These are phyloP conservation scores for Lecanicillium sp. DNA, from an alignment of 2,329 filamentous ascomycete species.

Conservation along the genomic window DNA sequence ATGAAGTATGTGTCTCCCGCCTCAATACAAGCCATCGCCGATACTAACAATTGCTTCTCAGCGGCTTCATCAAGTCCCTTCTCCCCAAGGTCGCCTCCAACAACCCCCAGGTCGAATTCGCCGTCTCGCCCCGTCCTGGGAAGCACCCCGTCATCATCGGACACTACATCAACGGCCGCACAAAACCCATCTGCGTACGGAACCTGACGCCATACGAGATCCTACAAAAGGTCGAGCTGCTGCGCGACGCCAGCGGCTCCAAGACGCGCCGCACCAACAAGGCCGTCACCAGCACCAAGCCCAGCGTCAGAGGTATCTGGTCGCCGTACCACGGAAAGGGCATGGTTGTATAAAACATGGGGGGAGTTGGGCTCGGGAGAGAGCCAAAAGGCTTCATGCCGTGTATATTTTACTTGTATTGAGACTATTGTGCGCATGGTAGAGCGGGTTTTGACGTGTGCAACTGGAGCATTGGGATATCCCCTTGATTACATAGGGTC, in stretches of 20 bases:
- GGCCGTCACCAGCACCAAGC: conserved; percentile 57
- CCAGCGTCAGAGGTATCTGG: conserved; percentile 65
- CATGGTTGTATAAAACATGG: conserved; percentile 38
- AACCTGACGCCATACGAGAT: conserved; percentile 80
- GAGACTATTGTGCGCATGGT: conserved; percentile 2
- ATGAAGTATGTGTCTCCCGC: conserved; percentile 66
- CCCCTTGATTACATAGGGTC: conserved; percentile 9
- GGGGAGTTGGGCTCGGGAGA: not conserved
- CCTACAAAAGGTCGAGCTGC: conserved; percentile 66
- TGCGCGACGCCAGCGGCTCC: conserved; percentile 70
- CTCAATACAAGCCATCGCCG: not conserved
- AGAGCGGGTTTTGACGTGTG: conserved; percentile 10
- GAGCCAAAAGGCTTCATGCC: not conserved
- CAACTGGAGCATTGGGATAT: conserved; percentile 11
- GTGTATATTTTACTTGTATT: not conserved
- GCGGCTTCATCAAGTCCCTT: conserved; percentile 72
- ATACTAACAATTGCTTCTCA: conserved; percentile 33
- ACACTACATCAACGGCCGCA: conserved; percentile 84
- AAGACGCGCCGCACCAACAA: conserved; percentile 60
- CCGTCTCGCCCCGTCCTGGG: conserved; percentile 80
- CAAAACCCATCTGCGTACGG: conserved; percentile 81
- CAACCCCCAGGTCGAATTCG: conserved; percentile 87
- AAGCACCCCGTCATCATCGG: conserved; percentile 86
- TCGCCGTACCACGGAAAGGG: conserved; percentile 62
- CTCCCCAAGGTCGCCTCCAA: conserved; percentile 71